Percentiles rank a stretch among this genome's conserved stretches.
phyloP scores from a whole-genome alignment of 495 filamentous ascomycete genomes.

The Aspergillus affinis region DNA sequence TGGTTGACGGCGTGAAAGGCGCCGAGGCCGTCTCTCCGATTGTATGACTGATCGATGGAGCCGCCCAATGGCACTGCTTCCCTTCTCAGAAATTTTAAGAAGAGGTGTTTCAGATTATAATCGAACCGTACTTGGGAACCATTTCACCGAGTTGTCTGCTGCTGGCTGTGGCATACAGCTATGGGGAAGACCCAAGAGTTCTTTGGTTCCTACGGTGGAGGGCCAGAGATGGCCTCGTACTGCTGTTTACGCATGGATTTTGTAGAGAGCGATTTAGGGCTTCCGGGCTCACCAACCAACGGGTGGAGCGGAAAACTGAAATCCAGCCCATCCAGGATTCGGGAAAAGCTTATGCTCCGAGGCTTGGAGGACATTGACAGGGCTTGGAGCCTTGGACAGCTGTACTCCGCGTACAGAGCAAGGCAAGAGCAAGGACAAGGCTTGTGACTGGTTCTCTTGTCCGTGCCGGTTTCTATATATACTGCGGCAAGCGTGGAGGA shows the following conservation, averaged over 20 bases:
- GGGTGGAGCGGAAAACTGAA: background rate
- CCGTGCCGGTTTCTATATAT: constrained; percentile 6
- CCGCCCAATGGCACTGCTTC: constrained; percentile 3
- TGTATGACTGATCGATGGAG: constrained; percentile 12
- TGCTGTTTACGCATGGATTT: background rate
- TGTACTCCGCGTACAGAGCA: background rate
- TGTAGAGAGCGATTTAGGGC: background rate
- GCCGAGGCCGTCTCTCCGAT: background rate
- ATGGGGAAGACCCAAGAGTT: background rate
- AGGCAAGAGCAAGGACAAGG: too few species aligned
- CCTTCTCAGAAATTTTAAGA: background rate
- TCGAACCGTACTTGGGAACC: background rate
- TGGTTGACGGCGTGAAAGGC: background rate
- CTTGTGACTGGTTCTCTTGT: background rate
- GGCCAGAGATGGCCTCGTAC: too few species aligned
- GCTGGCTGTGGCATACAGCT: background rate
- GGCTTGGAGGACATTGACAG: too few species aligned
- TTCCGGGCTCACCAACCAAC: background rate
- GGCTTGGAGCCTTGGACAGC: background rate
- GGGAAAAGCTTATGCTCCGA: too few species aligned
- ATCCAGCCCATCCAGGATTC: background rate
- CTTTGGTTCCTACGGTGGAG: background rate
- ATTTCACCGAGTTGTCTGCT: background rate
- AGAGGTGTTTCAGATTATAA: background rate
- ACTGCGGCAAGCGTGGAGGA: background rate